These are phyloP conservation scores for Mycocentrospora acerina DNA, from an alignment of 2,329 filamentous ascomycete species.

Conservation along the genomic window DNA sequence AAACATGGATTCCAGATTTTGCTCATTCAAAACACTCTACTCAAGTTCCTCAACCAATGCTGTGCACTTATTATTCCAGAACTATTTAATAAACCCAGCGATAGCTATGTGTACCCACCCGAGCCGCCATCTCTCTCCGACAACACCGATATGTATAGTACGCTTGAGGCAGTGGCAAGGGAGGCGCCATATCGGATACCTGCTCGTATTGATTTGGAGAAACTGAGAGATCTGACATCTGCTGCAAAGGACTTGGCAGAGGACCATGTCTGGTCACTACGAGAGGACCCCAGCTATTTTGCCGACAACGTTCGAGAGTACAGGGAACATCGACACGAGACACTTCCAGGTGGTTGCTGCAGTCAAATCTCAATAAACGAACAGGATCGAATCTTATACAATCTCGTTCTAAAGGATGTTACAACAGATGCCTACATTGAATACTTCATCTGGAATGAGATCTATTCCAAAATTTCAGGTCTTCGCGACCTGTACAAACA, in stretches of 20 bases:
- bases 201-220: slow-evolving; percentile 47
- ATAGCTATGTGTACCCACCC: too few relatives aligned
- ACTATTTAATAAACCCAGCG: too few relatives aligned
- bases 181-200: slow-evolving; percentile 58
- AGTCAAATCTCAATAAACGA: slow-evolving; percentile 32
- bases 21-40: not conserved
- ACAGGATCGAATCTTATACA: slow-evolving; percentile 12
- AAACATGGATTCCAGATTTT: not conserved
- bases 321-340: slow-evolving; percentile 47
- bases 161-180: slow-evolving; percentile 23
- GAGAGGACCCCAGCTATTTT: slow-evolving; percentile 63
- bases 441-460: not conserved
- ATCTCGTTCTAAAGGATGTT: not conserved
- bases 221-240: slow-evolving; percentile 48
- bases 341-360: too few relatives aligned
- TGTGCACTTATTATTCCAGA: too few relatives aligned
- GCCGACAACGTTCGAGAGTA: slow-evolving; percentile 45
- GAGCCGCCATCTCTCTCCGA: too few relatives aligned
- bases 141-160: too few relatives aligned
- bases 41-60: too few relatives aligned
- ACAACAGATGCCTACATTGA: not conserved
- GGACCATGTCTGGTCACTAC: slow-evolving; percentile 58
- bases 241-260: slow-evolving; percentile 44
- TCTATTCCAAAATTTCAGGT: not conserved
- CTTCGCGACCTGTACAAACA: not conserved